phyloP scores from a whole-genome alignment of 805 yeast genomes.

The Tetrapisispora fleetii region DNA sequence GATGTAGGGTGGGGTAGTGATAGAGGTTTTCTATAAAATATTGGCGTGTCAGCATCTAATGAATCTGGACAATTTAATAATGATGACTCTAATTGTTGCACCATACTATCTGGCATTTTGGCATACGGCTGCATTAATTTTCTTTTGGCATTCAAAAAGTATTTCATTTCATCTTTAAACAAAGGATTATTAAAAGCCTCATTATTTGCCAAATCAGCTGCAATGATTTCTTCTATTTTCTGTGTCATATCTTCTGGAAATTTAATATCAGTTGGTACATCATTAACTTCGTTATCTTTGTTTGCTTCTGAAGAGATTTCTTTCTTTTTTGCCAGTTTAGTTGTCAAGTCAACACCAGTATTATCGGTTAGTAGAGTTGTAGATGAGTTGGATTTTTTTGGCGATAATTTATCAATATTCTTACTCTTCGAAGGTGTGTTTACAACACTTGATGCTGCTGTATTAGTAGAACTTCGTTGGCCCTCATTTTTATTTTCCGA shows the following conservation, averaged over 20 bases:
- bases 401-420: not conserved
- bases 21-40: slow-evolving; percentile 50
- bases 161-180: slow-evolving; percentile 23
- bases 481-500: not conserved
- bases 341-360: not conserved
- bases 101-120: slow-evolving; percentile 23
- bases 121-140: slow-evolving; percentile 23
- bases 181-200: slow-evolving; percentile 23
- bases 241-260: slow-evolving; percentile 23
- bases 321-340: not conserved
- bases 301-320: not conserved
- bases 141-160: slow-evolving; percentile 24
- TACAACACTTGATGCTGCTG: slow-evolving; percentile 20
- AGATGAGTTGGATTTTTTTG: not conserved
- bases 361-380: not conserved
- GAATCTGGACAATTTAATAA: slow-evolving; percentile 89
- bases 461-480: slow-evolving; percentile 7
- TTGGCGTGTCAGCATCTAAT: slow-evolving; percentile 77
- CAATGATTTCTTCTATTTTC: slow-evolving; percentile 21
- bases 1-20: slow-evolving; percentile 82
- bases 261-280: slow-evolving; percentile 5
- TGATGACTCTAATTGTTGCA: slow-evolving; percentile 54
- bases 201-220: slow-evolving; percentile 16
- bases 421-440: slow-evolving; percentile 1
- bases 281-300: not conserved